Base-by-base conservation (phyloP, 202 grass and related monocot genomes). In the Bolboschoenoplectus hybrid region DNA sequence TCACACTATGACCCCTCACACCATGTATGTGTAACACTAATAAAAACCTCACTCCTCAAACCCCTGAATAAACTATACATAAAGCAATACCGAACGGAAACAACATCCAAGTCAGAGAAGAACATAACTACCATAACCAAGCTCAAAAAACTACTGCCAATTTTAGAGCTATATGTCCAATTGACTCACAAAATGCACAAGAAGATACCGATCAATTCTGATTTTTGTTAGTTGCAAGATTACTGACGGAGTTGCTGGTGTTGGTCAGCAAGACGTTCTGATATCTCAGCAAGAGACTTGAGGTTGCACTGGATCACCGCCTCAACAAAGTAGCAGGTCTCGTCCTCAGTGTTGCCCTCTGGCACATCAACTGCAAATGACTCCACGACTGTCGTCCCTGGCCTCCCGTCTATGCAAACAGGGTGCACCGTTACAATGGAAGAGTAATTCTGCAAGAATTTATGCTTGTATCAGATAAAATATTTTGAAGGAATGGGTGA, bases 261-360 rank as follows among this genome's bases (percentile, higher is more conserved):
- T 41, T 84, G 64, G 13, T 4, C 0, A 52, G 90, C 91, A 81
- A 92, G 87, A 41, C 82, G 87, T 82, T 95, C 90, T 0, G 95
- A 95, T 17, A 98, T 87, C 14, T 92, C 95, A 0, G 90, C 86
- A 0, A 98, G 91, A 80, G 95, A 98, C 12, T 86, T 90, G 12
- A 98, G 91, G 82, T 98, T 98, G 93, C 93, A 98, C 84, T 95
- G 94, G 90, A 98, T 98, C 84, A 98, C 87, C 0, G 91, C 95
- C 87, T 98, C 95, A 0, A 98, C 87, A 9, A 98, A 98, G 81
- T 92, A 98, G 89, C 93, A 94, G 7, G 93, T 98, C 56, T 98
- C 95, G 17, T 93, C 93, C 74, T 91, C 88, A 16, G 95, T 98
- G 79, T 94, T 98, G 35, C 93, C 95, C 2, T 98, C 93, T 0